Base-by-base conservation (phyloP, 768 basidiomycete species). In the Rhodotorula paludigena region DNA sequence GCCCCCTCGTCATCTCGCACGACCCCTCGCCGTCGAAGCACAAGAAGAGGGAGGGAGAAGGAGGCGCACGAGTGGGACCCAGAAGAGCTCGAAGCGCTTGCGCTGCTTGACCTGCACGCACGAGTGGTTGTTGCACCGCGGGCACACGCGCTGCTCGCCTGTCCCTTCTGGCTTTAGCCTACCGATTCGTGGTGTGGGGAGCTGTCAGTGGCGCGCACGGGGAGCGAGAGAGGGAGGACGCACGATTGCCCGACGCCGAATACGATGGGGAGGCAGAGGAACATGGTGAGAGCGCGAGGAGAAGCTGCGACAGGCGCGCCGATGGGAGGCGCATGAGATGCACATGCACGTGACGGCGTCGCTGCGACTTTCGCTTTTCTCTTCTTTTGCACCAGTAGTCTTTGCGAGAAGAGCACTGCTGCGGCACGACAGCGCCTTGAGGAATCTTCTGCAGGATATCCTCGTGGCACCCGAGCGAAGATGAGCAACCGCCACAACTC, bases 61-160 rank as follows among this genome's bases (percentile, higher is more conserved):
- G 18, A 3, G 11, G 15, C 32, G 15, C 57, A 15, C n/a, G n/a
- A 39, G 32, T 39, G 59, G 59, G 47, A 60, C 33, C 59, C 59
- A 60, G 59, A 41, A 60, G 48, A 60, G 39, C 48, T 52, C 49
- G 39, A 60, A 60, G 49, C 59, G 51, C 28, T 49, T 51, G 20
- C 49, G 4, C 8, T 49, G 48, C 59, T 52, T 51, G 59, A 51
- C 39, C 1, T 28, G 23, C 6, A 5, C 18, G 15, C 51, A 32
- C 18, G 30, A 21, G 28, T 42, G 10, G 49, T 60, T 60, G 59
- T 52, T 38, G 49, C 59, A 60, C 4, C 30, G n/a, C 38, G 30
- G 59, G 39, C 59, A 60, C 7, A 3, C 30, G 28, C 38, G 38
- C 2, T 42, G 33, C n/a, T 7, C 20, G 21, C 4, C 20, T 25